phyloP scores from a whole-genome alignment of 257 asterid genomes.

The Fraxinus cuspidata region DNA sequence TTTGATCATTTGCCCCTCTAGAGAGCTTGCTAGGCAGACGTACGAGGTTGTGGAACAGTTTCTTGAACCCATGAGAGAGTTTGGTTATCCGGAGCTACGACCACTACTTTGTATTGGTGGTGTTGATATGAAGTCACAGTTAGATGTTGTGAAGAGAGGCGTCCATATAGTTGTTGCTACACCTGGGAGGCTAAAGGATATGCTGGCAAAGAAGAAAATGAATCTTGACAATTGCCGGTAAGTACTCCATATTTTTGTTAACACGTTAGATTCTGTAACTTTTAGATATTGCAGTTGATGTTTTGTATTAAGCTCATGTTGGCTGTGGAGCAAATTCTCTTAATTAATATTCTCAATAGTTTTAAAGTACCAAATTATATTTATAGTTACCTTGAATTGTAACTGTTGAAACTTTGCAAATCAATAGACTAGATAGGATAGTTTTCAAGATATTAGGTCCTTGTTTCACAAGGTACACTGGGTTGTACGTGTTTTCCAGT shows the following conservation, averaged over 20 bases:
- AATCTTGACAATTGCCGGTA: constrained; percentile 78
- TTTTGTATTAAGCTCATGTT: not conserved
- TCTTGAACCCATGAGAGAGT: constrained; percentile 64
- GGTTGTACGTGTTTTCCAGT: not conserved
- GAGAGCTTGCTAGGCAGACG: constrained; percentile 89
- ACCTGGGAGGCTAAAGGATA: constrained; percentile 84
- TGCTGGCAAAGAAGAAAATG: constrained; percentile 91
- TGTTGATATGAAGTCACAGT: constrained; percentile 80
- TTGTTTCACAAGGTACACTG: not conserved
- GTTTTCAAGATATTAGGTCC: not conserved
- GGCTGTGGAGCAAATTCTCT: not conserved
- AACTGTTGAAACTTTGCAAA: not conserved
- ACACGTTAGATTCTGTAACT: not conserved
- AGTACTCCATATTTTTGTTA: not conserved
- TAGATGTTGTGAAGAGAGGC: constrained; percentile 77
- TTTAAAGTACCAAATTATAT: not conserved
- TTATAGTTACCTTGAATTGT: not conserved
- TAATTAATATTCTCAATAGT: not conserved
- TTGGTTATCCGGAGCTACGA: constrained; percentile 72
- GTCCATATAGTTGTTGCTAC: constrained; percentile 92
- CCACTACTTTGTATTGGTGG: constrained; percentile 93
- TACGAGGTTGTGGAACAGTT: constrained; percentile 78
- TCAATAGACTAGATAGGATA: not conserved
- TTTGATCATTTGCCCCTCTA: constrained; percentile 78
- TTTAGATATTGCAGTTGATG: not conserved